phyloP scores from a whole-genome alignment of 371 early-diverging fungal species.

The Umbelopsis sp. region DNA sequence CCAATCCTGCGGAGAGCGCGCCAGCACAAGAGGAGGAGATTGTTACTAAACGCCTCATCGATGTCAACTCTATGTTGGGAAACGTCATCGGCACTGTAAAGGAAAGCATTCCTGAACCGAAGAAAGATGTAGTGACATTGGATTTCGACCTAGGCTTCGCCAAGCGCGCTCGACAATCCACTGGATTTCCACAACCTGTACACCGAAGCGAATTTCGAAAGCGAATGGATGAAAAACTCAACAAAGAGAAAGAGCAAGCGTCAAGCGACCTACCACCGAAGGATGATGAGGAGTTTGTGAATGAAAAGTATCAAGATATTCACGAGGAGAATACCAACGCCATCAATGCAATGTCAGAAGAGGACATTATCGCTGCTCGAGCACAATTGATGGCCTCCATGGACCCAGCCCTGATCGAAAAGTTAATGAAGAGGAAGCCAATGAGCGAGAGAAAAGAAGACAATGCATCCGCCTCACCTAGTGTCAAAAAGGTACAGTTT shows the following conservation, averaged over 20 bases:
- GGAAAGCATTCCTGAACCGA: constrained; percentile 40
- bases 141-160: constrained; percentile 6
- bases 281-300: constrained; percentile 22
- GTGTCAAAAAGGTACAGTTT: constrained; percentile 4
- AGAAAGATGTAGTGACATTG: constrained; percentile 19
- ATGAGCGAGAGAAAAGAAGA: constrained; percentile 20
- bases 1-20: constrained; percentile 36
- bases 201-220: constrained; percentile 56
- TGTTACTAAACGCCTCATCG: constrained; percentile 44
- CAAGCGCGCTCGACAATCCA: constrained; percentile 29
- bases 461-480: neutral
- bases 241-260: constrained; percentile 22
- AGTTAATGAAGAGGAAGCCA: constrained; percentile 39
- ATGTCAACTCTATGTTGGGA: constrained; percentile 51
- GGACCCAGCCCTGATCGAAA: constrained; percentile 58
- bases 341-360: constrained; percentile 61
- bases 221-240: constrained; percentile 24
- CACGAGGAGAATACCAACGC: constrained; percentile 60
- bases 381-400: constrained; percentile 60
- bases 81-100: constrained; percentile 53
- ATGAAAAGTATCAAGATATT: constrained; percentile 37
- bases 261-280: constrained; percentile 24
- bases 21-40: constrained; percentile 32
- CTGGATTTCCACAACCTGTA: constrained; percentile 61
- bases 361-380: constrained; percentile 64